Evolutionary conservation across 805 yeast genomes (phyloP).

Genomic region (Metschnikowia kunwiensis): DNA sequence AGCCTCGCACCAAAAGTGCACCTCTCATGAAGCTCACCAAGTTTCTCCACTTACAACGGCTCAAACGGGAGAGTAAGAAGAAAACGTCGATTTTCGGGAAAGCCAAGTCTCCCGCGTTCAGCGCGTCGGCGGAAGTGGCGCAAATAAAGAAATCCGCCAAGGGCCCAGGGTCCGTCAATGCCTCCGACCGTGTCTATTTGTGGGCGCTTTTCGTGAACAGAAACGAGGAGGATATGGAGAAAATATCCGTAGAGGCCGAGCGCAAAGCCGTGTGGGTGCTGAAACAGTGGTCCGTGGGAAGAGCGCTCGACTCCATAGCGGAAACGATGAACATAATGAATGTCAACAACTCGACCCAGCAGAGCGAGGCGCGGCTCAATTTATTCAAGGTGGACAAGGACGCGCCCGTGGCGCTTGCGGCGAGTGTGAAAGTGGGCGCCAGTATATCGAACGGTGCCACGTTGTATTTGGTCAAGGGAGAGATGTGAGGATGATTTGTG

Average conservation of each 20-base stretch:
- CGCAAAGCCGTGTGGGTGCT: constrained; percentile 45
- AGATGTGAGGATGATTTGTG: constrained; percentile 1
- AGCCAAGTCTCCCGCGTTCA: constrained; percentile 7
- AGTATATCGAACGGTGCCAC: constrained; percentile 49
- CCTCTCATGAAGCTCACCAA: constrained; percentile 19
- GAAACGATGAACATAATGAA: constrained; percentile 46
- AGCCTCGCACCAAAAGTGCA: constrained; percentile 20
- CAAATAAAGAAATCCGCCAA: constrained; percentile 45
- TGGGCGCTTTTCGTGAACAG: constrained; percentile 44
- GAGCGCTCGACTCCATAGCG: constrained; percentile 53
- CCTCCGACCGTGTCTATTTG: constrained; percentile 46
- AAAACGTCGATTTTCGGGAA: constrained; percentile 6
- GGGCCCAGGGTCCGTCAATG: constrained; percentile 48
- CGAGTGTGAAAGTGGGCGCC: constrained; percentile 37
- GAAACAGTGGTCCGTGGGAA: constrained; percentile 58
- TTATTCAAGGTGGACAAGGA: constrained; percentile 39
- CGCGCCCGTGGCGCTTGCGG: constrained; percentile 29
- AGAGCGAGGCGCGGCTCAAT: constrained; percentile 41
- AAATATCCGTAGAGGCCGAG: constrained; percentile 26
- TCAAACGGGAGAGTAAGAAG: constrained; percentile 17
- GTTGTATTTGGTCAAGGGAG: constrained; percentile 53
- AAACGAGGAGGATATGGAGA: constrained; percentile 25
- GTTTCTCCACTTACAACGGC: constrained; percentile 16
- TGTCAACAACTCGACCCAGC: constrained; percentile 45
- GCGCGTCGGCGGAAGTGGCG: constrained; percentile 31